Conservation (phyloP, 805 yeast species). For the Candida patagonica region DNA sequence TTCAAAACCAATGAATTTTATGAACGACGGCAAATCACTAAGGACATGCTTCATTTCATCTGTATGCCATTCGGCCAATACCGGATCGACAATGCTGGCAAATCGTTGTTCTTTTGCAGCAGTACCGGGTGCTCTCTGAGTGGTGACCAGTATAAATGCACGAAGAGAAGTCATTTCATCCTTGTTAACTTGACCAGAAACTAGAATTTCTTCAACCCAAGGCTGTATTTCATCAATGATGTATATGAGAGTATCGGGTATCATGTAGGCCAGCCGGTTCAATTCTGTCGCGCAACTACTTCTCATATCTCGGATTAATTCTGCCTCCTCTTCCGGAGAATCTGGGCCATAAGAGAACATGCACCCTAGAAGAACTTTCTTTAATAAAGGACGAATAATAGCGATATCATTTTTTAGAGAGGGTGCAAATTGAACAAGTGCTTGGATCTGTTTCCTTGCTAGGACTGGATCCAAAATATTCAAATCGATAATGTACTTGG, state of each 20-base stretch:
- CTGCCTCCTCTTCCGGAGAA: conserved; percentile 52
- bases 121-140: conserved; percentile 65
- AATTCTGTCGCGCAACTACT: conserved; percentile 92
- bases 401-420: conserved; percentile 60
- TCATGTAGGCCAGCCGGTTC: conserved; percentile 84
- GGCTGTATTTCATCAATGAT: conserved; percentile 75
- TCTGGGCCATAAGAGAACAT: conserved; percentile 54
- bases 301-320: conserved; percentile 75
- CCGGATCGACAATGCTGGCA: conserved; percentile 86
- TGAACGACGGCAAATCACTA: conserved; percentile 89
- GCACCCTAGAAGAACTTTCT: conserved; percentile 75
- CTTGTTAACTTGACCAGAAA: conserved; percentile 62
- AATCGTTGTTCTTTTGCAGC: conserved; percentile 70
- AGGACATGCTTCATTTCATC: conserved; percentile 85
- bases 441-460: conserved; percentile 78
- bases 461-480: conserved; percentile 72
- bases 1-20: conserved; percentile 94
- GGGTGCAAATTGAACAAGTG: conserved; percentile 90
- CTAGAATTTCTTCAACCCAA: conserved; percentile 64
- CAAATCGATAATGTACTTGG: conserved; percentile 50
- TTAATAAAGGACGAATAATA: conserved; percentile 74
- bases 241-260: conserved; percentile 81
- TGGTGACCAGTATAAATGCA: conserved; percentile 82
- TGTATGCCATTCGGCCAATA: conserved; percentile 84
- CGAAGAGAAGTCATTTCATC: conserved; percentile 93